Base-by-base conservation (phyloP, 441 rosid species). In the Croton setiger region DNA sequence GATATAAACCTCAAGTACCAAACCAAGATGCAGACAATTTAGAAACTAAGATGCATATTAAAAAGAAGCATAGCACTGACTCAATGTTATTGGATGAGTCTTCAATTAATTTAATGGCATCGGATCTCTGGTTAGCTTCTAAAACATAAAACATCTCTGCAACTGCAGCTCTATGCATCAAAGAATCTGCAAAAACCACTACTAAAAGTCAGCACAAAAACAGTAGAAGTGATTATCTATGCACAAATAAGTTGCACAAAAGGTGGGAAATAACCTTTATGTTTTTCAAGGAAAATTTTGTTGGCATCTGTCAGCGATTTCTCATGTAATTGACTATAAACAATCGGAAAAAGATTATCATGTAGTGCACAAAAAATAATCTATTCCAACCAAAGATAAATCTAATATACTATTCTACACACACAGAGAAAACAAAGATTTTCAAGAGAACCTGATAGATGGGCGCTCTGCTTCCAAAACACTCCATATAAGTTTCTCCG, bases 81-180 rank as follows among this genome's bases (percentile, higher is more conserved):
- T 80, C 79, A 58, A 78, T 63, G 53, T 77, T 81, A 74, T 86
- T 88, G 70, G 83, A 67, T 27, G 97, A 88, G 78, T 90, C 97
- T 83, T 96, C 99, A 74, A 93, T 87, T 74, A 91, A 78, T 71
- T 85, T 86, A 76, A 88, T 66, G 72, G 98, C 98, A 75, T 88
- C 96, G 5, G 82, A 63, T 81, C 88, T 87, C 81, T 83, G 86
- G 81, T 75, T 78, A 48, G 94, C 87, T 76, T 90, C 96, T 76
- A 96, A 81, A 64, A 86, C 76, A 76, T 57, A 75, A 31, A 91
- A 64, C 97, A 93, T 91, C 82, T 96, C 99, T 18, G 99, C 97
- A 67, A 81, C 96, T 51, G 98, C 98, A 60, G 87, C 94, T 79
- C 97, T 96, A 82, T 96, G 99, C 94, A 86, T 86, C 87, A 96